Evolutionary conservation across 2,329 filamentous ascomycete species (phyloP).

Genomic region (Colletotrichum sp.): DNA sequence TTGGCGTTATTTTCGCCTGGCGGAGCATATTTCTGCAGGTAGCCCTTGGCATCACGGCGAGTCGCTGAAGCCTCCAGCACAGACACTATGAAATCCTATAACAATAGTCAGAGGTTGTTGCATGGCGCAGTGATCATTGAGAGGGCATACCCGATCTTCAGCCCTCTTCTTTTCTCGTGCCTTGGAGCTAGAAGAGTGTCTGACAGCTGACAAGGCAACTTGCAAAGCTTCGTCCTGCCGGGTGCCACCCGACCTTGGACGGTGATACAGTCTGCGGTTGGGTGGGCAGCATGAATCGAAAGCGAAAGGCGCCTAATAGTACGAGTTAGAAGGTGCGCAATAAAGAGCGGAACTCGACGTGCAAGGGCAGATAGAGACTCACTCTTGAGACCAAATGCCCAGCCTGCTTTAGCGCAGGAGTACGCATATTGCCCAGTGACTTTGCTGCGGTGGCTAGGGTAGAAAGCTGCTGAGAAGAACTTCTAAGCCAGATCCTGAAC

Average conservation of each 20-base stretch:
- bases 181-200: constrained; percentile 12
- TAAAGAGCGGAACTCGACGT: neutral
- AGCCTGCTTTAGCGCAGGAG: constrained; percentile 10
- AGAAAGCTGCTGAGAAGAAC: neutral
- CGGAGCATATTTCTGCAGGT: constrained; percentile 79
- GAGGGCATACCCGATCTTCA: constrained; percentile 47
- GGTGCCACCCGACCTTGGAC: neutral
- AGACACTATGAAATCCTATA: constrained; percentile 82
- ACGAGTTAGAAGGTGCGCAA: neutral
- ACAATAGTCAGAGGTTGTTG: constrained; percentile 1
- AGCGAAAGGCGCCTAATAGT: neutral
- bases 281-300: constrained; percentile 4
- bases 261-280: constrained; percentile 12
- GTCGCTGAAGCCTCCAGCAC: constrained; percentile 89
- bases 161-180: constrained; percentile 47
- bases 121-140: neutral
- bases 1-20: neutral
- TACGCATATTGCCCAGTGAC: neutral
- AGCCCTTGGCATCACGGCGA: constrained; percentile 90
- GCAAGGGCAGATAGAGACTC: neutral
- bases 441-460: neutral
- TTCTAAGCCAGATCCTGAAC: neutral
- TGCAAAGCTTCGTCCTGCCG: constrained; percentile 13
- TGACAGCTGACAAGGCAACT: constrained; percentile 9
- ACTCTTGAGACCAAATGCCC: constrained; percentile 11